phyloP scores from a whole-genome alignment of 2,329 filamentous ascomycete species.

The Emmonsiellopsis sp. region DNA sequence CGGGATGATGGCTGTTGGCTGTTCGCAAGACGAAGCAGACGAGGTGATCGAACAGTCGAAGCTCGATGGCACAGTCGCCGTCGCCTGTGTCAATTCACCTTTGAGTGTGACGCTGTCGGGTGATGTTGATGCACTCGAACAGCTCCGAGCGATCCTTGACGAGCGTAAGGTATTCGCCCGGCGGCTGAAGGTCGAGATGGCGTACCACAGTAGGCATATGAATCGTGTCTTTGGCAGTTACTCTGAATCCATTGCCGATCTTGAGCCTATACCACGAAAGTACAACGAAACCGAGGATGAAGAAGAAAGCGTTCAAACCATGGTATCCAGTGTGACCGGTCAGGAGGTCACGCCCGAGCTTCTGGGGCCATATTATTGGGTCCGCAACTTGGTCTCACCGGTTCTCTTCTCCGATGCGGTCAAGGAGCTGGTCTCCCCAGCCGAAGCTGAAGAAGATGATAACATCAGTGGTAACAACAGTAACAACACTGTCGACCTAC shows the following conservation, averaged over 20 bases:
- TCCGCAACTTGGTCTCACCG: slow-evolving; percentile 11
- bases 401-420: slow-evolving; percentile 12
- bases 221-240: slow-evolving; percentile 5
- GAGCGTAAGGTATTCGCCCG: slow-evolving; percentile 6
- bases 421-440: background rate
- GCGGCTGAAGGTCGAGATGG: slow-evolving; percentile 10
- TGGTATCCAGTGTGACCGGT: slow-evolving; percentile 15
- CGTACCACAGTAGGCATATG: slow-evolving; percentile 17
- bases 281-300: background rate
- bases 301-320: background rate
- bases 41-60: background rate
- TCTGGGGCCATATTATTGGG: slow-evolving; percentile 13
- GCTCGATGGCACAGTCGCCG: slow-evolving; percentile 1
- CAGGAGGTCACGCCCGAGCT: background rate
- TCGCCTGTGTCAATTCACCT: slow-evolving; percentile 16
- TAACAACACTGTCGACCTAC: slow-evolving; percentile 6
- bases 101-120: slow-evolving; percentile 15
- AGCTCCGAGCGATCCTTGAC: slow-evolving; percentile 3
- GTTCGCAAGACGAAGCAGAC: background rate
- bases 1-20: slow-evolving; percentile 15
- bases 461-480: background rate
- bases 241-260: background rate
- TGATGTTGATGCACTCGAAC: slow-evolving; percentile 8
- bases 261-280: background rate
- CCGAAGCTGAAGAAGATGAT: background rate